These are phyloP conservation scores for Graphilbum fragrans DNA, from an alignment of 2,329 filamentous ascomycete genomes.

Conservation along the genomic window DNA sequence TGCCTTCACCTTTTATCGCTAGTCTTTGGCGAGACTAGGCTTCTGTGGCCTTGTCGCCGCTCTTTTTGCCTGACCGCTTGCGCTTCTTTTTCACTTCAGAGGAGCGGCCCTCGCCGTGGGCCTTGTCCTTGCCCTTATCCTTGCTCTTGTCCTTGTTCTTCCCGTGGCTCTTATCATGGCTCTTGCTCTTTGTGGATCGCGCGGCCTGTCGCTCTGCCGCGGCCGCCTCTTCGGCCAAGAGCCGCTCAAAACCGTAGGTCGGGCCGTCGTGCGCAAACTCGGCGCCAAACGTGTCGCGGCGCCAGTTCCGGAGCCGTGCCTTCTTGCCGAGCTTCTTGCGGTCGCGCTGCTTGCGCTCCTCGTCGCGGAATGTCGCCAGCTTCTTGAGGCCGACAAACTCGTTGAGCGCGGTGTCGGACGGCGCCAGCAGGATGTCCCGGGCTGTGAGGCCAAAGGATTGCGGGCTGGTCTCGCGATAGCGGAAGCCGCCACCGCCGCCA, in stretches of 20 bases:
- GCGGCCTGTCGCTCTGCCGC: conserved; percentile 8
- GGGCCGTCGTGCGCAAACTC: conserved; percentile 45
- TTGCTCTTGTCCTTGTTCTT: conserved; percentile 23
- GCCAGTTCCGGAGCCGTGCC: conserved; percentile 79
- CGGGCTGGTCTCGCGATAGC: conserved; percentile 89
- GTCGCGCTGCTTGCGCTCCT: conserved; percentile 80
- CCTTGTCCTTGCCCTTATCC: conserved; percentile 19
- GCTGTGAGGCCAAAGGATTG: conserved; percentile 81
- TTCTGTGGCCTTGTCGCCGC: conserved; percentile 3
- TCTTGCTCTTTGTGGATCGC: conserved; percentile 13
- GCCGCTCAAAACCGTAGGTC: conserved; percentile 41
- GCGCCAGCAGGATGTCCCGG: conserved; percentile 79
- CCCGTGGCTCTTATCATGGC: conserved; percentile 21
- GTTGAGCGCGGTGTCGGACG: conserved; percentile 76
- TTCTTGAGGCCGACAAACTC: conserved; percentile 91
- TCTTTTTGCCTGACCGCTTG: conserved; percentile 37
- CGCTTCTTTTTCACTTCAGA: conserved; percentile 25
- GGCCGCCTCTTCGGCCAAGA: conserved; percentile 6
- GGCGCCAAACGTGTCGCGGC: conserved; percentile 48
- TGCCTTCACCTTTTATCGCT: background rate
- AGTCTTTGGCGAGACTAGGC: background rate
- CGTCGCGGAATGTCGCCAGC: conserved; percentile 77
- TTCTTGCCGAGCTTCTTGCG: conserved; percentile 88
- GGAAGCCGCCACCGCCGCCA: conserved; percentile 42
- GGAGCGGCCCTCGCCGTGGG: background rate